phyloP scores from a whole-genome alignment of 2,329 filamentous ascomycete genomes.

The Exophiala sp. region DNA sequence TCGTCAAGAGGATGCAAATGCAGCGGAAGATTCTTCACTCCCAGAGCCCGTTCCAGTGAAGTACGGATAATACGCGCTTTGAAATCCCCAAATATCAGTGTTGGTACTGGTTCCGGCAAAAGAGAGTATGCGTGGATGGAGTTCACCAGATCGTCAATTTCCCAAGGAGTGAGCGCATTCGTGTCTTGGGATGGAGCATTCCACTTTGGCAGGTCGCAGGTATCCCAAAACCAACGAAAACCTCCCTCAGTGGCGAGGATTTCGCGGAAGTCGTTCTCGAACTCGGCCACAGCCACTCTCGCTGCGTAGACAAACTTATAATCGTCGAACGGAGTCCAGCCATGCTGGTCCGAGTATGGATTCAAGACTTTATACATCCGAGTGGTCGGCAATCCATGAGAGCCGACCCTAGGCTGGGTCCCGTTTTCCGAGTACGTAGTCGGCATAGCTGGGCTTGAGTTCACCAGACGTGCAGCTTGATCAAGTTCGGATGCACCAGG shows the following conservation, averaged over 20 bases:
- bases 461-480: too few relatives aligned
- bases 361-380: neutral
- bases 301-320: slow-evolving; percentile 8
- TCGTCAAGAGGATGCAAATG: too few relatives aligned
- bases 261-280: neutral
- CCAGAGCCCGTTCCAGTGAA: neutral
- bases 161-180: neutral
- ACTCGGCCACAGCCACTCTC: slow-evolving; percentile 1
- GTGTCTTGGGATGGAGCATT: slow-evolving; percentile 3
- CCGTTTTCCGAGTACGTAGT: too few relatives aligned
- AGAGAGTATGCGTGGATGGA: neutral
- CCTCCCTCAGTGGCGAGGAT: slow-evolving; percentile 6
- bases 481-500: too few relatives aligned
- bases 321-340: slow-evolving; percentile 15
- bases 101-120: neutral
- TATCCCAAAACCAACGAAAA: slow-evolving; percentile 10
- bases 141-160: slow-evolving; percentile 10
- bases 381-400: neutral
- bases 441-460: too few relatives aligned
- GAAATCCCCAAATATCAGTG: neutral
- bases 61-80: neutral
- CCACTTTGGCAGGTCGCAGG: slow-evolving; percentile 5
- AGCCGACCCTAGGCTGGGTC: too few relatives aligned
- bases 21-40: neutral
- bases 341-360: slow-evolving; percentile 12